phyloP scores from a whole-genome alignment of 2,329 filamentous ascomycete genomes.

The Aspergillus sp. region DNA sequence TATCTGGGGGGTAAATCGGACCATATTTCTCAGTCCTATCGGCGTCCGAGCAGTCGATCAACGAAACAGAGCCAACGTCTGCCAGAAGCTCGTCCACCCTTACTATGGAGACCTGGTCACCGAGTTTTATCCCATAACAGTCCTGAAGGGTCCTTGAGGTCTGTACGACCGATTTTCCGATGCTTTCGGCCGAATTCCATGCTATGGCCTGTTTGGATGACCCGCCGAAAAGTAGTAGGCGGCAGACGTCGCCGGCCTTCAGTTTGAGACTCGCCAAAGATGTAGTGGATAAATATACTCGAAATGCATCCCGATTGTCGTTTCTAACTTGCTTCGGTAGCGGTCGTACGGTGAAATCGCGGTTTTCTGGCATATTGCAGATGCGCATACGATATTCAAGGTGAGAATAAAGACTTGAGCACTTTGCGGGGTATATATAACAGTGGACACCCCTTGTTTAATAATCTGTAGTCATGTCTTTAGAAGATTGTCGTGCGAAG shows the following conservation, averaged over 20 bases:
- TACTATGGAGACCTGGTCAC: constrained; percentile 65
- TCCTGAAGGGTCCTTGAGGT: constrained; percentile 73
- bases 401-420: not conserved
- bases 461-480: not conserved
- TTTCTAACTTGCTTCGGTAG: constrained; percentile 48
- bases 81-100: constrained; percentile 52
- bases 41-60: constrained; percentile 58
- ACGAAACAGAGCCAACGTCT: constrained; percentile 57
- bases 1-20: constrained; percentile 37
- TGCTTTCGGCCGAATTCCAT: constrained; percentile 61
- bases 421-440: not conserved
- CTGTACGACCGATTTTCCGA: constrained; percentile 68
- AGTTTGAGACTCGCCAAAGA: constrained; percentile 57
- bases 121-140: constrained; percentile 69
- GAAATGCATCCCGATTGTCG: constrained; percentile 58
- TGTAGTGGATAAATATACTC: constrained; percentile 58
- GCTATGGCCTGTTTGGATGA: constrained; percentile 59
- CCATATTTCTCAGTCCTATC: constrained; percentile 38
- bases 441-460: not conserved
- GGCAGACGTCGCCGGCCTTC: constrained; percentile 59
- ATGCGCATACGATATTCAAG: not conserved
- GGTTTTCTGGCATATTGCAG: constrained; percentile 36
- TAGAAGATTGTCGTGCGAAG: not conserved
- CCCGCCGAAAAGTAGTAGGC: constrained; percentile 35
- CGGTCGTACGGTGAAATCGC: constrained; percentile 56